Evolutionary conservation across 2,329 filamentous ascomycete species (phyloP).

Genomic region (Arachnopeziza araneosa): DNA sequence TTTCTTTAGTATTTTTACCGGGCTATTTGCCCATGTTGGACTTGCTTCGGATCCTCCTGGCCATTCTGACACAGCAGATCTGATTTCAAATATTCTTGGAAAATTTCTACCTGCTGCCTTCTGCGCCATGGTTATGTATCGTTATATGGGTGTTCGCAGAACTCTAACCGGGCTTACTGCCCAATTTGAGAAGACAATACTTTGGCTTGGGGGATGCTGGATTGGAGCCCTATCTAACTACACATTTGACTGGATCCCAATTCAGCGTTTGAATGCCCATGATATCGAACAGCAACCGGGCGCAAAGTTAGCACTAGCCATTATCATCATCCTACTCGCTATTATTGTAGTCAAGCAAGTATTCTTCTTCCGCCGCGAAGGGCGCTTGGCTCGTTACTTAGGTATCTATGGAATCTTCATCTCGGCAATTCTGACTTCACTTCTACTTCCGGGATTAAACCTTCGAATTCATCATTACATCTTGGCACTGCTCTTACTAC

Average conservation of each 20-base stretch:
- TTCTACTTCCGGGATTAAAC: slow-evolving; percentile 69
- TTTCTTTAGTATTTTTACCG: slow-evolving; percentile 77
- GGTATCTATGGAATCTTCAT: slow-evolving; percentile 69
- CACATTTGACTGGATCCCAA: slow-evolving; percentile 90
- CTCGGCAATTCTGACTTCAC: slow-evolving; percentile 59
- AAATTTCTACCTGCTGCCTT: slow-evolving; percentile 85
- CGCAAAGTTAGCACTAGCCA: slow-evolving; percentile 72
- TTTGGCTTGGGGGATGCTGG: slow-evolving; percentile 90
- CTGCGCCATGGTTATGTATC: slow-evolving; percentile 80
- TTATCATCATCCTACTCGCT: slow-evolving; percentile 68
- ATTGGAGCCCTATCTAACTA: slow-evolving; percentile 90
- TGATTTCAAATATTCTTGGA: slow-evolving; percentile 73
- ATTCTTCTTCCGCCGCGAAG: slow-evolving; percentile 82
- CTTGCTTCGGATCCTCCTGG: slow-evolving; percentile 83
- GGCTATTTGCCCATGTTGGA: slow-evolving; percentile 84
- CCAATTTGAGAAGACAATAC: slow-evolving; percentile 81
- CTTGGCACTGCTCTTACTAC: slow-evolving; percentile 76
- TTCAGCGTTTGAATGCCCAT: slow-evolving; percentile 83
- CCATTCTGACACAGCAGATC: slow-evolving; percentile 57
- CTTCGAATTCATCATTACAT: slow-evolving; percentile 96
- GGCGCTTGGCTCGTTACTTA: slow-evolving; percentile 70
- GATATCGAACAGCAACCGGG: slow-evolving; percentile 87
- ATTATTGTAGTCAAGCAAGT: slow-evolving; percentile 68
- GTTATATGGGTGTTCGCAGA: slow-evolving; percentile 70
- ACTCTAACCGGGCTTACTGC: slow-evolving; percentile 68